Conservation (phyloP, 2,329 filamentous ascomycete genomes). For the Trichoderma atrobrunneum region DNA sequence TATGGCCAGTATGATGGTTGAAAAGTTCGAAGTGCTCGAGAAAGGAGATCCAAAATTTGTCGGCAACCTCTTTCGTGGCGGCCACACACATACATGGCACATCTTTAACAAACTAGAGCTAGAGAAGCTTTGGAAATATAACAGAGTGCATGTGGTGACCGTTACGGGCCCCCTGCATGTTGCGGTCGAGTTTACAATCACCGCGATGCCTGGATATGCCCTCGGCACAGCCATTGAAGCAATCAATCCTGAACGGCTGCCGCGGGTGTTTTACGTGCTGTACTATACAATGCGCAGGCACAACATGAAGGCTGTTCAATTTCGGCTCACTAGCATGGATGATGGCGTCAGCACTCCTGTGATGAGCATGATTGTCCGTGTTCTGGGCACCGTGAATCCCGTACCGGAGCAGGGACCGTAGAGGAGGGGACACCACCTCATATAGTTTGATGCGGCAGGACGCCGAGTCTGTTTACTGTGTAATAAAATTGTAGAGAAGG, state of each 20-base stretch:
- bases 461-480: background rate
- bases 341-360: background rate
- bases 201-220: background rate
- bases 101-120: background rate
- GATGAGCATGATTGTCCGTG: background rate
- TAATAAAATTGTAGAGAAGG: background rate
- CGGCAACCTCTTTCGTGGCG: background rate
- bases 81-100: background rate
- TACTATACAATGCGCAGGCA: background rate
- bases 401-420: no score
- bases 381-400: background rate
- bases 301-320: background rate
- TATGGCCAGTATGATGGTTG: background rate
- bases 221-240: background rate
- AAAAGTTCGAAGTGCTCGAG: background rate
- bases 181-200: background rate
- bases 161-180: background rate
- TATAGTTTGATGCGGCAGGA: background rate
- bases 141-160: background rate
- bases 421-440: no score
- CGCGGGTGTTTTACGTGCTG: background rate
- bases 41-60: background rate
- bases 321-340: background rate
- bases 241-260: background rate
- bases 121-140: background rate